These are phyloP conservation scores for Fusarium guadeloupense DNA, from an alignment of 2,329 filamentous ascomycete species.

Conservation along the genomic window DNA sequence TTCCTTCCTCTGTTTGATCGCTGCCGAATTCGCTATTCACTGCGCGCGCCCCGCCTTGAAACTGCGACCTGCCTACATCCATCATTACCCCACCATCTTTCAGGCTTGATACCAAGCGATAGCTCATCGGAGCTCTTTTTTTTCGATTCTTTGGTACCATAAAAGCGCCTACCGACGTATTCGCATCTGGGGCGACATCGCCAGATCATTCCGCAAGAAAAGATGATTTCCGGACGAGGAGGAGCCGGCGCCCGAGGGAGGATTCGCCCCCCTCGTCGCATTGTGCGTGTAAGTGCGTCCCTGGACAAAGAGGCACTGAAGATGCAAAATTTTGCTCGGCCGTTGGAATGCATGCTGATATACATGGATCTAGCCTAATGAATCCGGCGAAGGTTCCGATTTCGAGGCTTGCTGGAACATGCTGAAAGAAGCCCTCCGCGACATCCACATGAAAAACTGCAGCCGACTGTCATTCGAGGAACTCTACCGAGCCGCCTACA, in stretches of 20 bases:
- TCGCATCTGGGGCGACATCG: conserved; percentile 7
- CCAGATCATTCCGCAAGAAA: not conserved
- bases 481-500: conserved; percentile 92
- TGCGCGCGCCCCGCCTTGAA: conserved; percentile 16
- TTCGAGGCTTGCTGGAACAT: conserved; percentile 88
- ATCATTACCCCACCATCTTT: conserved; percentile 33
- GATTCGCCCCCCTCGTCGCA: conserved; percentile 56
- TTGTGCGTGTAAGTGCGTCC: conserved; percentile 51
- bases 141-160: not conserved
- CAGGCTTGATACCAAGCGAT: conserved; percentile 5
- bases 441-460: conserved; percentile 93
- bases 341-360: conserved; percentile 34
- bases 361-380: conserved; percentile 44
- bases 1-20: not conserved
- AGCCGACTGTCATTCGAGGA: conserved; percentile 93
- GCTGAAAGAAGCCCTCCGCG: conserved; percentile 78
- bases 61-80: conserved; percentile 19
- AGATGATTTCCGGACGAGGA: conserved; percentile 62
- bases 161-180: not conserved
- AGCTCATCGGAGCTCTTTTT: not conserved
- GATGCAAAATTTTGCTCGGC: not conserved
- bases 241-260: conserved; percentile 53
- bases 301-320: not conserved
- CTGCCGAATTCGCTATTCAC: conserved; percentile 5
- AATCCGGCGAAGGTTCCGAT: conserved; percentile 69